Base-by-base conservation (phyloP, 148 eudicot genomes). In the Vaccinium macrocarpon region DNA sequence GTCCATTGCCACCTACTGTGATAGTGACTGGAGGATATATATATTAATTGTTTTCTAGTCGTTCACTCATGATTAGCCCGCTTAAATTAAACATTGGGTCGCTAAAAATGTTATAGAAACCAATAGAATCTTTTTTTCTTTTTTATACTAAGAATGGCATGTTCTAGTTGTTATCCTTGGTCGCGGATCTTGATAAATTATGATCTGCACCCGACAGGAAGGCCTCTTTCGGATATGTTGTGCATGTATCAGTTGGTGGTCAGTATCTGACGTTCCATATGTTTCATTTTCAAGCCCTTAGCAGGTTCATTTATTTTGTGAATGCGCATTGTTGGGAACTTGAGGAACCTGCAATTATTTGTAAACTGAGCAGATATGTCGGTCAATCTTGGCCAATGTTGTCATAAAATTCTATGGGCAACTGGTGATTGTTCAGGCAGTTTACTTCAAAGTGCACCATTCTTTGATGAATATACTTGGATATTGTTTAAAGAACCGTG, bases 241-340 rank as follows among this genome's bases (percentile, higher is more conserved):
- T 78, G 62, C 81, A 78, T n/a, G 21, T 6, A 23, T 78, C 46
- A 27, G 38, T 16, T 57, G 81, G 42, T 78, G 62, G 62, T 53
- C 48, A 53, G 29, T 13, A 52, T 52, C 11, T 50, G 62, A 16
- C 46, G 64, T 78, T 78, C 29, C 46, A 52, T 9, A 27, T 29
- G n/a, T 7, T 78, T 56, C 68, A 27, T 61, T 56, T 79, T 56
- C 25, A 25, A 76, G 55, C 8, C 12, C 32, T 25, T 49, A 14
- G 46, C 21, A 78, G 27, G n/a, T 53, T 78, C n/a, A 29, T 78
- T 76, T 79, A 27, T 55, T 21, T 18, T 27, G 81, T 78, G 64
- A n/a, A 27, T 78, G 23, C 64, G 18, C 6, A 25, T 78, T 78
- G 81, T 78, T 29, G 64, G 23, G 81, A 42, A 42, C 46, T 42